Percentiles rank a stretch among this genome's conserved stretches.
Evolutionary conservation across 139 green algal species (phyloP).

Genomic region (Chlamydomonas schloesseri): DNA sequence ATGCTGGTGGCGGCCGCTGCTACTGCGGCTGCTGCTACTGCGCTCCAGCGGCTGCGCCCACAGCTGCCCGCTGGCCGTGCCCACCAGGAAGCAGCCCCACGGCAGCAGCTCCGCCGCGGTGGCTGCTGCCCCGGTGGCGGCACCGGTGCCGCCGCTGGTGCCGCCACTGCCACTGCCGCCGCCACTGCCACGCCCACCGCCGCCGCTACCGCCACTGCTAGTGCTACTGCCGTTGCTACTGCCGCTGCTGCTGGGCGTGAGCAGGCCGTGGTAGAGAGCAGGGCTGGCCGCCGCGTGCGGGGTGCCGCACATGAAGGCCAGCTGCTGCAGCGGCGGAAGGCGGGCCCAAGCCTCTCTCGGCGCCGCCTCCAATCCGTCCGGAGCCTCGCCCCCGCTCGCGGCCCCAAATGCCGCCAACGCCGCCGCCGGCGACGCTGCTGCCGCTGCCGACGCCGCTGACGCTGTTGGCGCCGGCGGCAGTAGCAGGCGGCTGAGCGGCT

Average conservation of each 20-base stretch:
- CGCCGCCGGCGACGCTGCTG: too few species aligned
- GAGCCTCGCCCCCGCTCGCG: too few species aligned
- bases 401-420: too few species aligned
- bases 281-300: not conserved
- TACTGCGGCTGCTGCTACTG: too few species aligned
- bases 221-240: not conserved
- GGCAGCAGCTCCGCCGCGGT: not conserved
- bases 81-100: conserved; percentile 40
- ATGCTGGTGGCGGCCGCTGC: not conserved
- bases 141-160: too few species aligned
- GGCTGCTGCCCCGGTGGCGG: too few species aligned
- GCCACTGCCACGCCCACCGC: not conserved
- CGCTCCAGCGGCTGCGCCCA: conserved; percentile 5
- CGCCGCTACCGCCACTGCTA: not conserved
- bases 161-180: too few species aligned
- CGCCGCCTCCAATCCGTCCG: not conserved
- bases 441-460: not conserved
- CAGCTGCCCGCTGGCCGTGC: not conserved
- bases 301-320: not conserved
- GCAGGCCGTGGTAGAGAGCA: conserved; percentile 2
- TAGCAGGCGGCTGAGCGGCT: not conserved
- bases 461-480: not conserved
- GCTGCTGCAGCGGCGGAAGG: conserved; percentile 38
- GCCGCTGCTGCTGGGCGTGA: not conserved
- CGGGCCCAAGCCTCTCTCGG: not conserved